Base-by-base conservation (phyloP, 768 basidiomycete genomes). In the Filobasidium wieringae region DNA sequence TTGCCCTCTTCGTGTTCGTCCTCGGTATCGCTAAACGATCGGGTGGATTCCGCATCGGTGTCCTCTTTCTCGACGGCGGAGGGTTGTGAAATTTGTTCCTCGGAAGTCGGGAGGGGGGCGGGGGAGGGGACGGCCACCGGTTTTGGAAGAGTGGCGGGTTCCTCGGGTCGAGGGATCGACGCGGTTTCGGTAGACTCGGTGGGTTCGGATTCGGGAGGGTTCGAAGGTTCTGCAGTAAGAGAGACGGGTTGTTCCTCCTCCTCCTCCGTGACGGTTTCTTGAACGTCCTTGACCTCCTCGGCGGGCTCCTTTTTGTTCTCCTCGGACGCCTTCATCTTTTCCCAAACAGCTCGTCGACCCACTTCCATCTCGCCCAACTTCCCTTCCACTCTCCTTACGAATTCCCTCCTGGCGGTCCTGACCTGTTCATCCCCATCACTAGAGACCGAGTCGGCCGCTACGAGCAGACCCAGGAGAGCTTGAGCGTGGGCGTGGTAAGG, bases 401-500 rank as follows among this genome's bases (percentile, higher is more conserved):
- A 75, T 4, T 69, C 67, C 62, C 80, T 75, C 53, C 86, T 72
- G 56, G 62, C 69, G 31, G 74, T 74, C 31, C 85, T 73, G 2
- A 87, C 78, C 3, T 68, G 70, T 58, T 71, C 68, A 40, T 80
- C 77, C 0, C 84, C 84, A 61, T 78, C 78, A 64, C 81, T 84
- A 66, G 84, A 81, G 19, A 87, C 78, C 1, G 78, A 80, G 61
- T 87, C 85, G n/a, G 87, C 78, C 61, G 77, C 77, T 37, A 78
- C 77, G 29, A 87, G 76, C 6, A 87, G 68, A 27, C 78, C 79
- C 55, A 78, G 78, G 36, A 87, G 75, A 37, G 77, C 74, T 60
- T 85, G 81, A n/a, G 76, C 74, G 69, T 85, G 82, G 15, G 72
- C 77, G 69, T 82, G 81, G 17, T 86, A 67, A 0, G 79, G 70